Percentiles rank a stretch among this genome's conserved stretches.
Evolutionary conservation across 2,329 filamentous ascomycete genomes (phyloP).

Genomic region (Epichloe scottii): DNA sequence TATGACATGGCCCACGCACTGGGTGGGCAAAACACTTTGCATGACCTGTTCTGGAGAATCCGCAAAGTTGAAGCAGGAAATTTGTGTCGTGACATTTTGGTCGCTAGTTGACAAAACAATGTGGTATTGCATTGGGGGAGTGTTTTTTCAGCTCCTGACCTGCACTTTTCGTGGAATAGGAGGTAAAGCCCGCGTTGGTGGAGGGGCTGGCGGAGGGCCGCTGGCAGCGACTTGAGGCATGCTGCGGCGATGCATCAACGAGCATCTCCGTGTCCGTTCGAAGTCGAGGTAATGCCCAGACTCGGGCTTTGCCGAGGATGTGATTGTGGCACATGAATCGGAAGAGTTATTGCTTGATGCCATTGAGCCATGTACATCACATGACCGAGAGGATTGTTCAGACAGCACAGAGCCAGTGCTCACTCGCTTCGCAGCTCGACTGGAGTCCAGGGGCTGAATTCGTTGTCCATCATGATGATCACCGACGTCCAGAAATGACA

Average conservation of each 20-base stretch:
- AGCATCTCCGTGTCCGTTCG: constrained; percentile 11
- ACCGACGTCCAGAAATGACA: constrained; percentile 4
- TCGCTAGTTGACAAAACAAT: too few relatives aligned
- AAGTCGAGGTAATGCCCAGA: constrained; percentile 8
- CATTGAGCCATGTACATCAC: constrained; percentile 8
- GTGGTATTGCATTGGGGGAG: too few relatives aligned
- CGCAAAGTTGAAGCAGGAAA: too few relatives aligned
- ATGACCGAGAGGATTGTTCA: constrained; percentile 12
- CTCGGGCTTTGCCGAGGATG: background rate
- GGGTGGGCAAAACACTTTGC: background rate
- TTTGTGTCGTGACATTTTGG: too few relatives aligned
- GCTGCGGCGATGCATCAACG: constrained; percentile 29
- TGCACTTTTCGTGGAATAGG: constrained; percentile 31
- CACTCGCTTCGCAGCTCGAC: constrained; percentile 14
- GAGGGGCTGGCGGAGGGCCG: constrained; percentile 40
- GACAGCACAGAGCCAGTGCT: constrained; percentile 18
- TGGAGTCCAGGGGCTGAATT: constrained; percentile 5
- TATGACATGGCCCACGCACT: background rate
- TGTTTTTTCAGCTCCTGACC: background rate
- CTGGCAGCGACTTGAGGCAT: constrained; percentile 36
- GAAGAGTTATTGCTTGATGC: constrained; percentile 11
- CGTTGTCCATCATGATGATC: background rate
- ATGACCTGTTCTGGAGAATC: too few relatives aligned
- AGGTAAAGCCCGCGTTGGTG: constrained; percentile 41
- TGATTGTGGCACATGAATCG: constrained; percentile 14